Evolutionary conservation across 1,284 basidiomycete species (phyloP), one percentile per base, ranked within the genome.

Genomic region (Cutaneotrichosporon curvatum): DNA sequence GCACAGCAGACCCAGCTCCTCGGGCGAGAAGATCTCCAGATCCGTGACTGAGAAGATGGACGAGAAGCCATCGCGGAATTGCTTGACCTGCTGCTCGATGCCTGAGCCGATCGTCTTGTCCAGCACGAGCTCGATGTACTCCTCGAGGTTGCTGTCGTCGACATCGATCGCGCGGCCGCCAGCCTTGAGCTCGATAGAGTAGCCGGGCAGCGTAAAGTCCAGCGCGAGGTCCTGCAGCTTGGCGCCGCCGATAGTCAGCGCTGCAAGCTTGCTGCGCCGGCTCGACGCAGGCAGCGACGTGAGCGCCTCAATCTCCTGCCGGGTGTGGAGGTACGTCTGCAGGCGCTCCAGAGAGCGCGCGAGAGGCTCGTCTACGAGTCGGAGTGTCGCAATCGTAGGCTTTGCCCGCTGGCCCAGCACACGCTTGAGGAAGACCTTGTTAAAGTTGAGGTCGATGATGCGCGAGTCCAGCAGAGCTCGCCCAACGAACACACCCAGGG

Each of bases 391-490:
- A 46, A 95, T 79, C 1, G 83, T 87, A 58, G 85, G 74, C 9
- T 88, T 84, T 16, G 97, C 79, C 22, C 85, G 81, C 61, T 89
- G 84, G 38, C 87, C 87, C 10, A 97, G 79, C 2, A 92, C 78
- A 34, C 87, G 78, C 64, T 87, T 88, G 58, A 96, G 76, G 77
- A 97, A 96, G 19, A 92, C 75, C 63, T 86, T 87, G 74, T 90
- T 95, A 68, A 98, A 83, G 39, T 87, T 84, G 60, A 97, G 76
- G 70, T 98, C 95, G 69, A 98, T 92, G 67, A 98, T 97, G 35
- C 95, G 81, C 20, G 91, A 95, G 71, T 99, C 95, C 39, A 98
- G 76, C 76, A 98, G 82, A 2, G 92, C 90, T 73, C 97, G 95
- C 30, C 92, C 95, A n/a, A 96, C 83, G 67, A 98, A 96, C 66